Evolutionary conservation across 2,329 filamentous ascomycete genomes (phyloP), one percentile per base, ranked within the genome.

Genomic region (Aureobasidium sp.): DNA sequence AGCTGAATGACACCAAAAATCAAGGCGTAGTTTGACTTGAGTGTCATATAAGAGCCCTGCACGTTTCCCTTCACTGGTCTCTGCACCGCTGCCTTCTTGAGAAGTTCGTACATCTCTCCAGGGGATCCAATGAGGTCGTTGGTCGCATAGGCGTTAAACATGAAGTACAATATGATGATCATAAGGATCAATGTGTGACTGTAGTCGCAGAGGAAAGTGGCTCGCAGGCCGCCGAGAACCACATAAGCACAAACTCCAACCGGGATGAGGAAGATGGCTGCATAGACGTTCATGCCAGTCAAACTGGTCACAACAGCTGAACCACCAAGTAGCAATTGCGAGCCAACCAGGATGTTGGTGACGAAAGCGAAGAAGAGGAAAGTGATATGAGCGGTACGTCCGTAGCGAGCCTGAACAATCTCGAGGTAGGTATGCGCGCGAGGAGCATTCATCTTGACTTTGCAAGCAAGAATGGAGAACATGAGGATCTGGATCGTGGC

Each of bases 121-220:
- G 74, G 74, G 1, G 73, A 76, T 4, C 76, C 76, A 9, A 77
- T 75, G 29, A 74, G 64, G 2, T 71, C 68, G 62, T 69, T 75
- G 12, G 72, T 73, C 4, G 74, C 72, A 57, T 77, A 78, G 12
- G 74, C 71, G 34, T 74, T 68, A 70, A 77, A 78, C 68, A 75
- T 74, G 66, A 78, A 78, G 64, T 75, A 73, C n/a, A 78, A 70
- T 22, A 78, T 77, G 60, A 75, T 74, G 62, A 77, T 74, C 70
- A 78, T 76, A 17, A 77, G 65, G 41, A 78, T 73, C 58, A 75
- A 62, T 1, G 75, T 77, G 65, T 78, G 75, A 29, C 72, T 73
- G 62, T 74, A 75, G 52, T 74, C 73, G 37, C 68, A 70, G 29
- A 77, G 69, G 65, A 78, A 79, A 0, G 77, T 79, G 1, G 75